Percentiles rank a stretch among this genome's conserved stretches.
Evolutionary conservation across 768 basidiomycete genomes (phyloP).

Genomic region (Suillus lakei): DNA sequence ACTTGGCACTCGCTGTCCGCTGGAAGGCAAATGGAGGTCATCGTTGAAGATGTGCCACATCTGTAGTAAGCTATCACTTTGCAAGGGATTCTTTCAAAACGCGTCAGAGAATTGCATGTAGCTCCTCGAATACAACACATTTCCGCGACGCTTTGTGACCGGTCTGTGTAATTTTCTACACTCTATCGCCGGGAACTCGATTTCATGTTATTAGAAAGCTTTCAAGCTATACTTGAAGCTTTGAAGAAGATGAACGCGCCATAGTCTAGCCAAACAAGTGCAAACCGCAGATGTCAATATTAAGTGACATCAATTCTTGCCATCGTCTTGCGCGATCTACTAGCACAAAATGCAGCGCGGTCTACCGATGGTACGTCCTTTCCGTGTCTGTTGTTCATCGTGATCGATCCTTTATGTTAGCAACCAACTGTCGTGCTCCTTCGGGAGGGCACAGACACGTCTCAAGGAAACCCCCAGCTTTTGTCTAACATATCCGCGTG

Average conservation of each 20-base stretch:
- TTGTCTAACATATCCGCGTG: slow-evolving; percentile 97
- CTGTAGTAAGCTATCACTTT: too few species aligned
- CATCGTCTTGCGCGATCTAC: slow-evolving; percentile 17
- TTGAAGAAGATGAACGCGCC: background rate
- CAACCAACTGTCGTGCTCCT: slow-evolving; percentile 98
- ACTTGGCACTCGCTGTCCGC: background rate
- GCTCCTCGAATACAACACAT: background rate
- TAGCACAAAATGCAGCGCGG: slow-evolving; percentile 77
- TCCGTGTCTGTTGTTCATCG: background rate
- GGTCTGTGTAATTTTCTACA: background rate
- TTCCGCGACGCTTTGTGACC: background rate
- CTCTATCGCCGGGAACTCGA: background rate
- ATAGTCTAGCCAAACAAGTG: slow-evolving; percentile 28
- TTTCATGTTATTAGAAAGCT: too few species aligned
- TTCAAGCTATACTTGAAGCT: too few species aligned
- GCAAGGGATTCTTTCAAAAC: background rate
- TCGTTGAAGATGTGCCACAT: background rate
- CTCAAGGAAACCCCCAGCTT: slow-evolving; percentile 91
- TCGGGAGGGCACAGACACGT: slow-evolving; percentile 94
- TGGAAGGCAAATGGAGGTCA: background rate
- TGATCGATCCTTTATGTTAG: slow-evolving; percentile 44
- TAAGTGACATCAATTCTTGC: slow-evolving; percentile 13
- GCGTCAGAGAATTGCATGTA: background rate
- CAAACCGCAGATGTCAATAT: slow-evolving; percentile 19
- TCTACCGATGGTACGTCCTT: slow-evolving; percentile 69